Evolutionary conservation across 164 flowering plant species (phyloP), one percentile per base, ranked within the genome.

Genomic region (Pachysandra terminalis): DNA sequence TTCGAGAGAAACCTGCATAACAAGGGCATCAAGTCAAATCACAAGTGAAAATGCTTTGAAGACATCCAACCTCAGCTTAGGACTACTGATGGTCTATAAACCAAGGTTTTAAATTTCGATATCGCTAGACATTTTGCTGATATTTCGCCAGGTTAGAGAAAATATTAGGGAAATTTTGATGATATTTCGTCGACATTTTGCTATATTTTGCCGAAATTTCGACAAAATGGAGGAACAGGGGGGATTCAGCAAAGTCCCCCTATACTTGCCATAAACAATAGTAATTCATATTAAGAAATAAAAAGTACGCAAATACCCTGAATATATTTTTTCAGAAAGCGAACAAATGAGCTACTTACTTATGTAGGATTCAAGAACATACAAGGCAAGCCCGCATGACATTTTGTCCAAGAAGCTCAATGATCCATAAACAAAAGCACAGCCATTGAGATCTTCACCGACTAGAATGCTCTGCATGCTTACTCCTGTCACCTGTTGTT

Each of bases 341-440:
- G 10, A 23, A 67, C 12, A n/a, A 15, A 21, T 7, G 22, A 40
- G 61, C 17, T 25, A 79, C 91, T 85, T 81, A 95, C 99, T 78
- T 75, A 87, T 86, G 78, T 84, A 82, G 56, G 91, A 90, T 76
- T 91, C 96, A 57, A 95, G 88, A 67, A 83, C 53, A 68, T 63
- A 88, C 49, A 92, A 67, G 24, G 86, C 94, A 70, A 92, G 19
- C 26, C 99, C 99, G 75, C 97, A 95, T 51, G 93, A 83, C 5
- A 90, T 73, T 77, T 92, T 95, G 81, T 95, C 99, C 83, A 95
- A 59, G 79, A 92, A 95, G 81, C 99, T 89, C 77, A 95, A 74
- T 24, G 99, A 90, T 63, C 96, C 97, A 78, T 88, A 90, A 23
- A 91, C 99, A 74, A 91, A 90, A 56, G 96, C 99, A 81, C 94